Evolutionary conservation across 768 basidiomycete genomes (phyloP), one percentile per base, ranked within the genome.

Genomic region (Termitomyces sp.): DNA sequence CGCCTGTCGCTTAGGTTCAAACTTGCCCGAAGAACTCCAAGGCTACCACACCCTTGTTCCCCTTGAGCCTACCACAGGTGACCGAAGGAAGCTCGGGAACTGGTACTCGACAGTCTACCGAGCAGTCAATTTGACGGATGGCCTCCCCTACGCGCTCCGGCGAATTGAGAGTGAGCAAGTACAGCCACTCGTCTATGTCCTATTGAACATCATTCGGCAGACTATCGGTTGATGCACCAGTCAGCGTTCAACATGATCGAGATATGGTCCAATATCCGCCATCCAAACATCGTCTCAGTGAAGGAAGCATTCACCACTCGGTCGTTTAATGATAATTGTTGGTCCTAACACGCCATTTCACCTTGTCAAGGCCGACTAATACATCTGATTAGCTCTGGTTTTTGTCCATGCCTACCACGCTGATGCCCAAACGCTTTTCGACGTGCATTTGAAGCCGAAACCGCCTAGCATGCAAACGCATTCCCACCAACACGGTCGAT

Each of bases 241-340:
- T 75, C 79, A 21, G 94, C 96, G 1, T 95, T 99, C 64, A 73
- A 72, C 12, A 73, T 84, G 9, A 87, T 98, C 45, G 95, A 97
- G 61, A 74, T 83, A 16, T 99, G 97, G 97, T 83, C 85, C 1
- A 77, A 81, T 43, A 76, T 98, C 55, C 80, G 76, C 17, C 96
- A 98, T 72, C 94, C 97, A 0, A 86, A 82, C 60, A 86, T 99
- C 58, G 84, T 96, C 16, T 70, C 82, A 9, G 74, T 98, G 21
- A 80, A 83, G 48, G 97, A 98, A 68, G 97, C 96, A 0, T 98
- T 99, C 74, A 98, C 97, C 0, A 96, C 96, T 0, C 81, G 87
- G 28, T 84, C 90, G 0, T 99, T 99, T 70, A 84, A 85, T 54
- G 97, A 98, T 68, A 88, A 86, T 63, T 98, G 95, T 96, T 65